Base-by-base conservation (phyloP, 148 eudicot species). In the Amaranthus hypochondriacus region DNA sequence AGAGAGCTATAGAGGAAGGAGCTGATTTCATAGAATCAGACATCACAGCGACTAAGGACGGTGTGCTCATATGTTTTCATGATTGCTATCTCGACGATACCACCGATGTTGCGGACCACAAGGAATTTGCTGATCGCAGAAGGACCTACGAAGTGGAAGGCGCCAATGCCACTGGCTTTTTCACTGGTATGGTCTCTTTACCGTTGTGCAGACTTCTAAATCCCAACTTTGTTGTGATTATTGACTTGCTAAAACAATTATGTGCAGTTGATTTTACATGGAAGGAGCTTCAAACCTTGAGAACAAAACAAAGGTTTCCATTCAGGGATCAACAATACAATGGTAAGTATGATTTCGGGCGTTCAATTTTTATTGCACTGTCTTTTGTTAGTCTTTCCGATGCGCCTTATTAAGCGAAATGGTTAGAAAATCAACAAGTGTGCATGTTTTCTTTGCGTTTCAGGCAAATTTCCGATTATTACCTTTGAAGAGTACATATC, bases 1-100 rank as follows among this genome's bases (percentile, higher is more conserved):
- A 94, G 98, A 90, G 88, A 86, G 99, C 99, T 44, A 90, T 95
- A 71, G 91, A 87, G 74, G 99, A 92, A 82, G 97, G 99, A 63
- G 76, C 99, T 47, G 99, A 95, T 81, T 92, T 90, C 77, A 90
- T 95, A 81, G 97, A 92, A 79, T 78, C 96, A 4, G 96, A 95
- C 84, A 89, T 92, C 69, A 70, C 87, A 65, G 83, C 97, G 71
- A 80, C 92, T 71, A 93, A 90, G 82, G 98, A 93, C 48, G 96
- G 98, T 73, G 85, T 83, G 56, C 92, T 93, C 70, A 87, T 89
- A 64, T 90, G 94, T 81, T 81, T 78, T 71, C 97, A 95, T 73
- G 99, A 96, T 77, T 89, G 89, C 28, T 81, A 64, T 44, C 90
- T 92, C 50, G 99, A 90, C 83, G 82, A 79, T 5, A 92, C 91